Base-by-base conservation (phyloP, 2,329 filamentous ascomycete genomes). In the Blastomyces emzantsi region DNA sequence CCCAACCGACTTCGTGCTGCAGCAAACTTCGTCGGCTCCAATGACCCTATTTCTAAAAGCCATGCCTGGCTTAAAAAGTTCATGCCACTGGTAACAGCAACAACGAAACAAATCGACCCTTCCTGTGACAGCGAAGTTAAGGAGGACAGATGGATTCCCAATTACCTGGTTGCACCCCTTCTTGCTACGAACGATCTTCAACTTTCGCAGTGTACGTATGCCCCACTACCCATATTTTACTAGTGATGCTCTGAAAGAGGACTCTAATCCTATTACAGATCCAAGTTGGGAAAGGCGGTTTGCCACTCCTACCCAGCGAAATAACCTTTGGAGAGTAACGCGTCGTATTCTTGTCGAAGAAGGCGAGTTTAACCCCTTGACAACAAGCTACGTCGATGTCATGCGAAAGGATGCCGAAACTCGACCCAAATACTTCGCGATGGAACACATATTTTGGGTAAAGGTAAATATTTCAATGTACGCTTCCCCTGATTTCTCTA, bases 391-490 rank as follows among this genome's bases (percentile, higher is more conserved):
- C 33, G 72, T 74, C 59, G 72, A 78, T 43, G 71, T 78, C 54
- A 74, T 74, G 66, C 71, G 74, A 64, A 72, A 75, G 66, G 77
- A 79, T 69, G 72, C 70, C 59, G 77, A 79, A 68, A 78, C 76
- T 30, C 70, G 73, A 60, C 77, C 76, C 33, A 81, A 80, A 68
- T 82, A 80, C 71, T 77, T 78, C 66, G 73, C 73, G 36, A 78
- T 81, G 77, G 75, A 80, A 63, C 78, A 79, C 71, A 72, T 82
- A 58, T 81, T 81, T 67, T 82, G 80, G 80, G 76, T 82, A 64
- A 79, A 76, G 73, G 78, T 80, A 73, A 68, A 75, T 60, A 47
- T 52, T 3, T 28, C 41, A 39, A 15, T 52, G 43, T 39, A 43
- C 62, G 3, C 45, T 57, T 25, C 36, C 15, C 15, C 8, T 52